Conservation (phyloP, 192 early-diverging fungal species). For the Linnemannia hyalina region DNA sequence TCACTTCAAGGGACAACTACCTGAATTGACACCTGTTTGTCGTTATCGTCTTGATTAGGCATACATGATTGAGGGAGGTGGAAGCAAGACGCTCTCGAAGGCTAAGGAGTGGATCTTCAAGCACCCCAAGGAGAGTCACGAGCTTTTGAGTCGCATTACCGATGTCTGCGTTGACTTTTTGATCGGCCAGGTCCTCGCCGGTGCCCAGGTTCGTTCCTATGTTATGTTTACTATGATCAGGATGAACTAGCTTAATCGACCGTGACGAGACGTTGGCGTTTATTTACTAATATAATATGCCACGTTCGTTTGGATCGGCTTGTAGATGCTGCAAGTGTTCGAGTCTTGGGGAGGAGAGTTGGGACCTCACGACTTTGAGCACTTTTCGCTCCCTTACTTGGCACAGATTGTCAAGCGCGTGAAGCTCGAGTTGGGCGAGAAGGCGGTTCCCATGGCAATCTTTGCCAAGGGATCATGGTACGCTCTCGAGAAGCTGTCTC, state of each 20-base stretch:
- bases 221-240: not conserved
- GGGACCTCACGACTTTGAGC: slow-evolving; percentile 81
- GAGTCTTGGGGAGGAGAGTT: slow-evolving; percentile 98
- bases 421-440: slow-evolving; percentile 63
- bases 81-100: slow-evolving; percentile 90
- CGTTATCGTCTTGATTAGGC: slow-evolving; percentile 56
- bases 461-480: slow-evolving; percentile 96
- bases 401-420: slow-evolving; percentile 83
- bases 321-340: slow-evolving; percentile 94
- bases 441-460: slow-evolving; percentile 86
- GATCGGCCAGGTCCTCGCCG: slow-evolving; percentile 94
- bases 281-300: not conserved
- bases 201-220: slow-evolving; percentile 81
- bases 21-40: too few relatives aligned
- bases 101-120: slow-evolving; percentile 94
- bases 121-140: slow-evolving; percentile 79
- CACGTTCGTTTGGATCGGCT: not conserved
- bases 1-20: not conserved
- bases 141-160: slow-evolving; percentile 83
- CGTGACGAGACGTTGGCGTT: not conserved
- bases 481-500: slow-evolving; percentile 78
- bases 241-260: not conserved
- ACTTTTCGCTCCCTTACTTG: slow-evolving; percentile 93
- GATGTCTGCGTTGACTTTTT: slow-evolving; percentile 90
- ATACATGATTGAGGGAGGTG: slow-evolving; percentile 99